A percentile compares a stretch with the other conserved stretches of the same genome.
These are phyloP conservation scores for Suillus sp. DNA, from an alignment of 768 basidiomycete species.

Conservation along the genomic window DNA sequence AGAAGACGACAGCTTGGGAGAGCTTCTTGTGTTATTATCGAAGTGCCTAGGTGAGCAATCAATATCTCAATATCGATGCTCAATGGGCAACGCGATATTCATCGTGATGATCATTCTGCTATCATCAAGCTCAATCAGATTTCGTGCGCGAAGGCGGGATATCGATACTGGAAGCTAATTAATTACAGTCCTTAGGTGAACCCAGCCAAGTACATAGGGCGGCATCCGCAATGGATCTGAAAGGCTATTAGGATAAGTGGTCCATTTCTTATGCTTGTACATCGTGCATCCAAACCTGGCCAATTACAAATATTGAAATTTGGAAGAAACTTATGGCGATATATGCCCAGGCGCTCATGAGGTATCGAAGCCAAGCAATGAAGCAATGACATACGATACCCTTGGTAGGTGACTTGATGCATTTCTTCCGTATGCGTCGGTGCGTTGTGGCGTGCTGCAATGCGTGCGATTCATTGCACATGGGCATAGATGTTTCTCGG, in stretches of 20 bases:
- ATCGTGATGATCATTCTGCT: neutral
- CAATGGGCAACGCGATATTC: neutral
- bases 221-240: neutral
- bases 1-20: neutral
- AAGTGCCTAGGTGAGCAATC: neutral
- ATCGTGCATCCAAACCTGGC: neutral
- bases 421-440: neutral
- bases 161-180: neutral
- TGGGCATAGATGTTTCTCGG: neutral
- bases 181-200: neutral
- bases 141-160: neutral
- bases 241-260: neutral
- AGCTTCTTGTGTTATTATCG: neutral
- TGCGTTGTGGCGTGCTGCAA: neutral
- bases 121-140: neutral
- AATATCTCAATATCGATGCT: neutral
- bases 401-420: neutral
- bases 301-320: neutral
- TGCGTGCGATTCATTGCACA: neutral
- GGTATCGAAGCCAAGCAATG: neutral
- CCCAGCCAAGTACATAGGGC: neutral
- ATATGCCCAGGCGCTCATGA: slow-evolving; percentile 1
- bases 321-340: neutral
- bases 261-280: neutral
- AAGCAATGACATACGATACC: neutral